Percentiles rank a stretch among this genome's conserved stretches.
Conservation (phyloP, 495 filamentous ascomycete species). For the Neurospora cerealis region DNA sequence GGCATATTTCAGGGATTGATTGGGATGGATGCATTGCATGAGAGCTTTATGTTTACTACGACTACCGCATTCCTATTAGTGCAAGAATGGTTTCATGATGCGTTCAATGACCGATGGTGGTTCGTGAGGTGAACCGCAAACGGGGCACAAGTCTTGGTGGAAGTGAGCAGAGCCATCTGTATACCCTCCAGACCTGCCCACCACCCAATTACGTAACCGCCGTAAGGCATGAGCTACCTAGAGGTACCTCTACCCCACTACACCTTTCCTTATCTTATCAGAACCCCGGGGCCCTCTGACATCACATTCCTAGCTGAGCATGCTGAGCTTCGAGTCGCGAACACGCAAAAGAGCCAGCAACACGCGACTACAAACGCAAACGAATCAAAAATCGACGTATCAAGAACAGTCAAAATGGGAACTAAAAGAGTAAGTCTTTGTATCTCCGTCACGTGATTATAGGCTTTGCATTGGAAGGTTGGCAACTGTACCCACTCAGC, state of each 20-base stretch:
- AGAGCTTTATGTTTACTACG: not conserved
- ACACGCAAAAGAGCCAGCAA: not conserved
- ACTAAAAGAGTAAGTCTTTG: not conserved
- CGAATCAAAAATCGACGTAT: not conserved
- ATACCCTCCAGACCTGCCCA: not conserved
- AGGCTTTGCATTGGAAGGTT: no score
- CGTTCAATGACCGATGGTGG: not conserved
- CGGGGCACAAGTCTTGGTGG: not conserved
- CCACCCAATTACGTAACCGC: not conserved
- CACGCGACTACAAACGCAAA: not conserved
- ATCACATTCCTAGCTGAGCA: not conserved
- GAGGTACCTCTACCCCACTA: not conserved
- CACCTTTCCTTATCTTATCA: not conserved
- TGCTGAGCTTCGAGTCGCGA: not conserved
- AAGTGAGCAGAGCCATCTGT: not conserved
- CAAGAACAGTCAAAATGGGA: not conserved
- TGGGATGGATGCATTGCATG: not conserved
- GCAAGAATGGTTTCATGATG: not conserved
- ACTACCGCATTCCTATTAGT: not conserved
- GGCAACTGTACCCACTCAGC: not conserved
- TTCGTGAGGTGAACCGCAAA: not conserved
- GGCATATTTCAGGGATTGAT: not conserved
- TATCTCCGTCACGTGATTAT: not conserved
- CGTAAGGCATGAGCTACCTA: not conserved
- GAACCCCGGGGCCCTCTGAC: not conserved